phyloP scores from a whole-genome alignment of 164 flowering plant species.

The Tetrastigma voinierianum region DNA sequence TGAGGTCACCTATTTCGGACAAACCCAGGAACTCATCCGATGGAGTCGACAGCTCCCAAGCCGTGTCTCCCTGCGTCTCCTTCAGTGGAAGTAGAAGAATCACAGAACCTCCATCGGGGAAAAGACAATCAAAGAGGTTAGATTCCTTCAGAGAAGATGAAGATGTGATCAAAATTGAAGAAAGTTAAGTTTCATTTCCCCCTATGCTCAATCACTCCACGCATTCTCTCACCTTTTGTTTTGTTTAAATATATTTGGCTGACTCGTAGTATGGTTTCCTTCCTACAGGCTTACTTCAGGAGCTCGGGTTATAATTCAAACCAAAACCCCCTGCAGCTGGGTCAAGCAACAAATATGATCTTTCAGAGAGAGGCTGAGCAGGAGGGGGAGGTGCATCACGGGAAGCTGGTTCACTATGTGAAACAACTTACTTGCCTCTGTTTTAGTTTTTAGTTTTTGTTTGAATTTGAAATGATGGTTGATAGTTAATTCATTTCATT shows the following conservation, averaged over 20 bases:
- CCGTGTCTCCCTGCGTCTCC: slow-evolving; percentile 25
- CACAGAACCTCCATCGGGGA: slow-evolving; percentile 40
- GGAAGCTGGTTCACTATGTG: neutral
- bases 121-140: slow-evolving; percentile 37
- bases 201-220: neutral
- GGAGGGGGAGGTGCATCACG: neutral
- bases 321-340: slow-evolving; percentile 42
- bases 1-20: slow-evolving; percentile 78
- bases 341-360: too few species aligned
- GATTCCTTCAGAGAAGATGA: slow-evolving; percentile 66
- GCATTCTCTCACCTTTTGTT: neutral
- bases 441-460: neutral
- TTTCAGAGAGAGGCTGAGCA: slow-evolving; percentile 1
- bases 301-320: slow-evolving; percentile 94
- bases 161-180: slow-evolving; percentile 75
- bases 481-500: neutral
- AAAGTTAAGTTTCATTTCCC: slow-evolving; percentile 66
- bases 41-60: slow-evolving; percentile 30
- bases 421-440: neutral
- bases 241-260: slow-evolving; percentile 1
- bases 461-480: slow-evolving; percentile 21
- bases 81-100: slow-evolving; percentile 58
- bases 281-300: slow-evolving; percentile 94
- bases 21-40: slow-evolving; percentile 69
- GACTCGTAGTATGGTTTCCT: slow-evolving; percentile 17